Conservation (phyloP, 169 alveolate species). For the Amoebophrya sp. region DNA sequence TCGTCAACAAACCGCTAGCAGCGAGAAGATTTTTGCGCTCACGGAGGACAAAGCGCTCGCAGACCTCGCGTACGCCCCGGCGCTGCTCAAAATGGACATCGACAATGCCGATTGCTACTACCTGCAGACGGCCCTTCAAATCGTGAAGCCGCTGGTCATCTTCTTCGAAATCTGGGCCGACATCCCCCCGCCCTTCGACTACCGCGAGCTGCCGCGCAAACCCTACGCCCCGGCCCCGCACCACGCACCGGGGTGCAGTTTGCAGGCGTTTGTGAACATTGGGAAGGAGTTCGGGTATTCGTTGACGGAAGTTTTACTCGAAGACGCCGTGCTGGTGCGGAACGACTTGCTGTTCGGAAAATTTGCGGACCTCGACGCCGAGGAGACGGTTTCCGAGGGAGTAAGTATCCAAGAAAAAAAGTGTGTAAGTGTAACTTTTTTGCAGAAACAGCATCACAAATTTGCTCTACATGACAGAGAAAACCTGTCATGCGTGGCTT, state of each 20-base stretch:
- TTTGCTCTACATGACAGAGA: no score
- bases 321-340: constrained; percentile 14
- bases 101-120: background rate
- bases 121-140: background rate
- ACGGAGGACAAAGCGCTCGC: no score
- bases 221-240: constrained; percentile 5
- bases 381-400: background rate
- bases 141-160: background rate
- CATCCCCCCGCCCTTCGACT: constrained; percentile 21
- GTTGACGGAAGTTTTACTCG: background rate
- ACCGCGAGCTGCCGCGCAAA: background rate
- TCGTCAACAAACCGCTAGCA: no score
- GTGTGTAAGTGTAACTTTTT: no score
- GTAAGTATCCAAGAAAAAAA: no score
- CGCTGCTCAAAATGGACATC: background rate
- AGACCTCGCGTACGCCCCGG: no score
- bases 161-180: background rate
- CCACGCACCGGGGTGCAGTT: background rate
- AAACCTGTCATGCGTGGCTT: background rate
- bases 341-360: background rate
- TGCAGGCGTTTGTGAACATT: background rate
- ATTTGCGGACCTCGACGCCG: background rate
- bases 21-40: no score
- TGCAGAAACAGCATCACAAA: no score
- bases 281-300: background rate